A percentile compares a stretch with the other conserved stretches of the same genome.
These are phyloP conservation scores for Pythium sukuiense DNA, from an alignment of 352 stramenopile genomes.

Conservation along the genomic window DNA sequence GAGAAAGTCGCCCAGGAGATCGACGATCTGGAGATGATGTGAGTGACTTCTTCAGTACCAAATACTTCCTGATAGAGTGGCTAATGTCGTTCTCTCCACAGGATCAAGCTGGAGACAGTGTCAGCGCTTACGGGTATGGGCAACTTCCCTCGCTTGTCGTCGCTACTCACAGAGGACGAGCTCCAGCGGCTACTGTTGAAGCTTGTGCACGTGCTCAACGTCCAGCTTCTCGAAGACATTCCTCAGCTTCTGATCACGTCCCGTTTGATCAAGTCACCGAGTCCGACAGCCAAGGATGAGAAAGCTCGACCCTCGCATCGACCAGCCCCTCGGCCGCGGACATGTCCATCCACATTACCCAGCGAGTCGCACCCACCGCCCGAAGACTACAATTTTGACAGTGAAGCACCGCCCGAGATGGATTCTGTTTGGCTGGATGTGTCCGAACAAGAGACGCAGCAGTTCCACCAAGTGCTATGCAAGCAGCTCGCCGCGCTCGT, in stretches of 20 bases:
- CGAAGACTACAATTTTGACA: not conserved
- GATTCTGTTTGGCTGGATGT: conserved; percentile 1
- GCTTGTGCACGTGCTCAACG: conserved; percentile 50
- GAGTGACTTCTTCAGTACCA: conserved; percentile 11
- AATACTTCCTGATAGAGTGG: not conserved
- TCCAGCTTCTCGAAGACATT: conserved; percentile 38
- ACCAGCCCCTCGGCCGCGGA: conserved; percentile 31
- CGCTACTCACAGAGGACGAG: conserved; percentile 58
- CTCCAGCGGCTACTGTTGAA: conserved; percentile 58
- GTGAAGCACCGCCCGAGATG: not conserved
- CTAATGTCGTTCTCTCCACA: conserved; percentile 12
- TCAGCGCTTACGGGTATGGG: conserved; percentile 37
- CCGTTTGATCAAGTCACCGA: conserved; percentile 15
- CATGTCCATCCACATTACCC: conserved; percentile 52
- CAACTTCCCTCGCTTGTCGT: conserved; percentile 71
- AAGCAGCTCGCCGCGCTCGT: conserved; percentile 24
- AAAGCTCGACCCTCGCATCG: conserved; percentile 18
- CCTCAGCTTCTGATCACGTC: conserved; percentile 34
- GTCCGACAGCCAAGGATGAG: conserved; percentile 9
- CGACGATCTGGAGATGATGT: conserved; percentile 76
- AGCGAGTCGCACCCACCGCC: conserved; percentile 19
- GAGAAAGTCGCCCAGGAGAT: conserved; percentile 54
- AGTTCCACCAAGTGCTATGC: conserved; percentile 21
- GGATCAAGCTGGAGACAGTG: conserved; percentile 78
- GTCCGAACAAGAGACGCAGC: conserved; percentile 12